Evolutionary conservation across 2,329 filamentous ascomycete genomes (phyloP).

Genomic region (Saccharata proteae): DNA sequence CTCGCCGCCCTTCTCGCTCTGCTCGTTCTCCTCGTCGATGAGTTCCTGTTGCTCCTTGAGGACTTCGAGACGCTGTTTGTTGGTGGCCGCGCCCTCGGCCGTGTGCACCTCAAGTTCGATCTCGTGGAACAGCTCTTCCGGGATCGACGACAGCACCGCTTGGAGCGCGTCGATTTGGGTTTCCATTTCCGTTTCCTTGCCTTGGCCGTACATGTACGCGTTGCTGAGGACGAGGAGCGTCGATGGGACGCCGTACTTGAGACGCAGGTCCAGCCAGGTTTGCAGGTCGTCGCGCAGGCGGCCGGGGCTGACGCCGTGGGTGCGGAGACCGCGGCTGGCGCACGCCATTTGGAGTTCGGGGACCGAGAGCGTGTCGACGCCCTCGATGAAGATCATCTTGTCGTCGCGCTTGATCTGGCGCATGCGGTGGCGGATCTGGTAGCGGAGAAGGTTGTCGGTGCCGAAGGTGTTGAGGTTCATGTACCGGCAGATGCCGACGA

Average conservation of each 20-base stretch:
- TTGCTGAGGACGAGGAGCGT: slow-evolving; percentile 93
- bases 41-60: slow-evolving; percentile 97
- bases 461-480: slow-evolving; percentile 97
- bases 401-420: slow-evolving; percentile 98
- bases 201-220: slow-evolving; percentile 90
- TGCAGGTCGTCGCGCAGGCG: slow-evolving; percentile 80
- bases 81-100: slow-evolving; percentile 91
- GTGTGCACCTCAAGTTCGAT: slow-evolving; percentile 97
- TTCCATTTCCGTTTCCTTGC: slow-evolving; percentile 70
- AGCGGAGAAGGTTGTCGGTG: slow-evolving; percentile 94
- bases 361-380: slow-evolving; percentile 86
- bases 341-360: slow-evolving; percentile 86
- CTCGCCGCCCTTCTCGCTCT: slow-evolving; percentile 71
- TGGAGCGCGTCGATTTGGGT: slow-evolving; percentile 88
- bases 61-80: slow-evolving; percentile 97
- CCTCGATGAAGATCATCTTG: slow-evolving; percentile 84
- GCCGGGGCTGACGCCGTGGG: slow-evolving; percentile 80
- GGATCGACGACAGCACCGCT: slow-evolving; percentile 84
- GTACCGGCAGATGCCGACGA: slow-evolving; percentile 96
- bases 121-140: slow-evolving; percentile 97
- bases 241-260: slow-evolving; percentile 91
- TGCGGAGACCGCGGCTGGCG: slow-evolving; percentile 82
- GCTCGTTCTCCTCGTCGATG: slow-evolving; percentile 92
- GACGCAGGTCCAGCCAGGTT: slow-evolving; percentile 85
- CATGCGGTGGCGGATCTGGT: slow-evolving; percentile 95